Evolutionary conservation across 192 early-diverging fungal genomes (phyloP).

Genomic region (Globomyces pollinis-pini): DNA sequence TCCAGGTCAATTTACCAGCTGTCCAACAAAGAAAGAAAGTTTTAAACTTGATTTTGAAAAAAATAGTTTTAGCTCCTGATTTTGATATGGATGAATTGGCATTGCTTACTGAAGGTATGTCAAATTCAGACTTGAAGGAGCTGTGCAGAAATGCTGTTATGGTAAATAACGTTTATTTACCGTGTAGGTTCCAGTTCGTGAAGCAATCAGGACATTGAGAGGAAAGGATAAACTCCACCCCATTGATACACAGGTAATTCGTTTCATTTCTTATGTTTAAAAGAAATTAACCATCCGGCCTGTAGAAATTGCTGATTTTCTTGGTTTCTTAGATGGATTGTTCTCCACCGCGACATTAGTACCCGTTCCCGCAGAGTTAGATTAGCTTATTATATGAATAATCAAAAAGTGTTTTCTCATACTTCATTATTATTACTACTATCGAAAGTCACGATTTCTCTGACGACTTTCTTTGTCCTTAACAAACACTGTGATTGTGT

Average conservation of each 20-base stretch:
- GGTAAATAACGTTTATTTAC: no score
- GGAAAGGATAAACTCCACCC: slow-evolving; percentile 7
- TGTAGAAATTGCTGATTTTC: slow-evolving; percentile 1
- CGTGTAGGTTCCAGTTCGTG: slow-evolving; percentile 84
- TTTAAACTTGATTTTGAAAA: slow-evolving; percentile 67
- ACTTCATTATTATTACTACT: no score
- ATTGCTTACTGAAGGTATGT: slow-evolving; percentile 66
- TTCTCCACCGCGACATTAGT: neutral
- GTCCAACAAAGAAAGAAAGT: slow-evolving; percentile 78
- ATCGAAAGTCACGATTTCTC: no score
- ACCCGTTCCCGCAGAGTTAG: neutral
- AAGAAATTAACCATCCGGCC: neutral
- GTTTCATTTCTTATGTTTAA: neutral
- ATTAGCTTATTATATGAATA: neutral
- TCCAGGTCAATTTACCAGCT: slow-evolving; percentile 76
- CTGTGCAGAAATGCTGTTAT: slow-evolving; percentile 93
- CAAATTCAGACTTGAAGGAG: slow-evolving; percentile 96
- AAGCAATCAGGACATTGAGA: slow-evolving; percentile 29
- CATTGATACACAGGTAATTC: slow-evolving; percentile 9
- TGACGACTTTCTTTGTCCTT: no score
- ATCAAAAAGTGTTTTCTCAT: no score
- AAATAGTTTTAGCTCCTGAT: slow-evolving; percentile 52
- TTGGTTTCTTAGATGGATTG: neutral
- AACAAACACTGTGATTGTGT: no score
- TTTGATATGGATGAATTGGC: slow-evolving; percentile 69